These are phyloP conservation scores for Pulicaria dysenterica DNA, from an alignment of 129 eudicot species.

Conservation along the genomic window DNA sequence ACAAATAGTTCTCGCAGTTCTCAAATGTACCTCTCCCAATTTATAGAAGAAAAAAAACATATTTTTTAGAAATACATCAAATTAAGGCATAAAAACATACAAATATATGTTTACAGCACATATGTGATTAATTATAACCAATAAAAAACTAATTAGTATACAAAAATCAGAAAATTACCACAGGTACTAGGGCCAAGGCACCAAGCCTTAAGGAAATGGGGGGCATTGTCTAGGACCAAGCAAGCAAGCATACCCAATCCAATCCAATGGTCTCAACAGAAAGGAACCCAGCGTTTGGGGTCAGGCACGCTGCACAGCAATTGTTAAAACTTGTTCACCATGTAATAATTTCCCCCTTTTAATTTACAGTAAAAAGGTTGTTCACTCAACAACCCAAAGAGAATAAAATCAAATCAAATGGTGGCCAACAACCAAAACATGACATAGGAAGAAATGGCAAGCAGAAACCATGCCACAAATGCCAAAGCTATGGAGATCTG, in stretches of 20 bases:
- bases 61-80: too few species aligned
- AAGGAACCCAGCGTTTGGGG: neutral
- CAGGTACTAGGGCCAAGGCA: neutral
- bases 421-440: slow-evolving; percentile 79
- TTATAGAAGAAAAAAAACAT: too few species aligned
- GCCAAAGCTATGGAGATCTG: slow-evolving; percentile 75
- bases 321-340: too few species aligned
- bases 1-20: too few species aligned
- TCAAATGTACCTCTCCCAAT: too few species aligned
- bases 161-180: neutral
- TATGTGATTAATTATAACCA: neutral
- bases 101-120: neutral
- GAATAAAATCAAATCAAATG: slow-evolving; percentile 36
- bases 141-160: neutral
- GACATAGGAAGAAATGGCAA: slow-evolving; percentile 71
- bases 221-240: neutral
- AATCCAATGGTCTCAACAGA: neutral
- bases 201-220: neutral
- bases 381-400: neutral
- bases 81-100: neutral
- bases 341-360: neutral
- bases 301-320: neutral
- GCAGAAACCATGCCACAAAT: slow-evolving; percentile 75
- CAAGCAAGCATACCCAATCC: neutral
- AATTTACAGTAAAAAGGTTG: neutral